Evolutionary conservation across 2,329 filamentous ascomycete genomes (phyloP), one percentile per base, ranked within the genome.

Genomic region (Penicillium sp.): DNA sequence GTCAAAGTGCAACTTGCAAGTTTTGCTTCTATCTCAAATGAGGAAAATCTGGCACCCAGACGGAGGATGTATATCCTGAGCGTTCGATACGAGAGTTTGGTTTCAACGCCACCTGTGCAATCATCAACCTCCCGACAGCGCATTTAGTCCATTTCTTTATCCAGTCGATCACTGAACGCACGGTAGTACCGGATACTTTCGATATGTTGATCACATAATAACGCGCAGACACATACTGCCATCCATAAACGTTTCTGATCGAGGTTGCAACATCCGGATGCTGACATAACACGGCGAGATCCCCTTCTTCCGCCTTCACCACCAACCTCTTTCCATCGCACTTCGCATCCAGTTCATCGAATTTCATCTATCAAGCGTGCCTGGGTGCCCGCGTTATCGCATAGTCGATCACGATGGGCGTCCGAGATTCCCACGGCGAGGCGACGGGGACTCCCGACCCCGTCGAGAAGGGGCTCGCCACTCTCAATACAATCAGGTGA

Each of bases 381-480:
- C 18, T 13, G 24, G 15, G 18, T 45, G 52, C 43, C 42, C 7
- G 18, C 43, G 12, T 28, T 29, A 26, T 15, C 29, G n/a, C 18
- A 26, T 29, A 50, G 46, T 33, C 31, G 28, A 53, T 50, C 58
- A 71, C 49, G 48, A 85, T 85, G 82, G 82, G 77, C 61, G 79
- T 77, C 62, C 76, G 79, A 59, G 81, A 84, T 70, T 75, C 72
- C 59, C 77, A 78, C 34, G 73, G 78, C 52, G 81, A 84, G 66
- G 76, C 74, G 54, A 72, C 72, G 43, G 78, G 76, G 64, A 83
- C 81, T 38, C 82, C 82, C 42, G 80, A 80, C 58, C 81, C 82
- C 48, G 78, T 84, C 29, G 83, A 93, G 72, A 95, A 87, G 70
- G 88, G 91, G 51, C 86, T 86, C 68, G 91, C 92, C 62, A 96